phyloP scores from a whole-genome alignment of 768 basidiomycete genomes.

The Hygrocybe punicea region DNA sequence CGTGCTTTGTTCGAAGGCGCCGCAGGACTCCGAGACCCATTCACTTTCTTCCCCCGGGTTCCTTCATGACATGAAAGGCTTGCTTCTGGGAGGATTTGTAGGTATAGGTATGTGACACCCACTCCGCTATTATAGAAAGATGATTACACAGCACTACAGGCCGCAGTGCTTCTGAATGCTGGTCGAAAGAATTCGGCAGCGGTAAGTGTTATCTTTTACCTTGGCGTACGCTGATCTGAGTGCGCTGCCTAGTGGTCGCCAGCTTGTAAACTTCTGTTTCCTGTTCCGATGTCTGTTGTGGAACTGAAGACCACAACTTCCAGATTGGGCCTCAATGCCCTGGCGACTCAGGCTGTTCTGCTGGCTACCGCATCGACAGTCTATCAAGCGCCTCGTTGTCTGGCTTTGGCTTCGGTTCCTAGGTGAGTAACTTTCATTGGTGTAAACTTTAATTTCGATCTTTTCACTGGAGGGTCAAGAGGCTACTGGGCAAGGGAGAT shows the following conservation, averaged over 20 bases:
- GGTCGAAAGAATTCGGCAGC: constrained; percentile 9
- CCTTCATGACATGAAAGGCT: not conserved
- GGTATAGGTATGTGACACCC: not conserved
- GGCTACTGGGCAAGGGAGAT: not conserved
- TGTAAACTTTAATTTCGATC: not conserved
- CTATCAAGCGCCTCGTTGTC: constrained; percentile 1
- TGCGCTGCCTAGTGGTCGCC: constrained; percentile 2
- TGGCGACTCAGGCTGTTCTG: constrained; percentile 9
- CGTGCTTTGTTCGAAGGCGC: not conserved
- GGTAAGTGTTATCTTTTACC: not conserved
- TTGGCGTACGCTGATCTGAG: not conserved
- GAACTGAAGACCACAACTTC: not conserved
- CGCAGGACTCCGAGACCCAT: not conserved
- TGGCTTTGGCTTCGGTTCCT: not conserved
- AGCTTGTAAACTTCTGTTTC: not conserved
- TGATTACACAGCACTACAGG: not conserved
- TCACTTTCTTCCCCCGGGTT: not conserved
- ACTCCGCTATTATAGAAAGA: not conserved
- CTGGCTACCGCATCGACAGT: constrained; percentile 7
- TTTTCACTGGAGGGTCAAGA: constrained; percentile 2
- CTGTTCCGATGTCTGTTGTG: not conserved
- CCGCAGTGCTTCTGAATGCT: constrained; percentile 5
- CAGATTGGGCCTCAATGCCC: constrained; percentile 6
- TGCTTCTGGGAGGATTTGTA: not conserved
- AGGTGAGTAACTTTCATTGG: not conserved